Percentiles rank a stretch among this genome's conserved stretches.
Evolutionary conservation across 2,329 filamentous ascomycete species (phyloP).

Genomic region (Fusarium pseudonygamai): DNA sequence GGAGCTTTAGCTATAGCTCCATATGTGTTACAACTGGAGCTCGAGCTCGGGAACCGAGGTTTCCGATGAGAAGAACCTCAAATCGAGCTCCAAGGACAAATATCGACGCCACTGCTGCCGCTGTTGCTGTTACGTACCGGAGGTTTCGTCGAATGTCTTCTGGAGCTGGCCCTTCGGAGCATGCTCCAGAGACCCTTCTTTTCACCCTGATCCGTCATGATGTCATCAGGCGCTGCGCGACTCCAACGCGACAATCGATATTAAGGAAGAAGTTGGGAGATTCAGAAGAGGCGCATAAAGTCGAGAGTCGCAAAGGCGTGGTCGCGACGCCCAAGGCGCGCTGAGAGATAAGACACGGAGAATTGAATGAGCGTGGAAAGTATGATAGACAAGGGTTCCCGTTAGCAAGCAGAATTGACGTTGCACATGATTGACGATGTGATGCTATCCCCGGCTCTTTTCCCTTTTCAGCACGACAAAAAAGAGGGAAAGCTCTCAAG

Average conservation of each 20-base stretch:
- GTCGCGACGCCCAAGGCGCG: constrained; percentile 29
- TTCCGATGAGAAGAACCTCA: not conserved
- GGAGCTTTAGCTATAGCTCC: constrained; percentile 22
- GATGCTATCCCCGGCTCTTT: constrained; percentile 1
- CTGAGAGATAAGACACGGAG: constrained; percentile 16
- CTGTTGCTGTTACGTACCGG: constrained; percentile 30
- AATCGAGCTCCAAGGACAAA: not conserved
- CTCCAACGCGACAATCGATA: constrained; percentile 23
- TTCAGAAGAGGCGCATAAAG: constrained; percentile 2
- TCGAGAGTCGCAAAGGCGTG: constrained; percentile 20
- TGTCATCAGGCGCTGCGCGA: constrained; percentile 34
- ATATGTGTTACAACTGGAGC: constrained; percentile 15
- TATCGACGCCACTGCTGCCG: not conserved
- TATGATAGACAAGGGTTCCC: constrained; percentile 9
- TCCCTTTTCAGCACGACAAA: not conserved
- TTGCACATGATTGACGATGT: constrained; percentile 29
- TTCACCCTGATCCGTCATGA: constrained; percentile 48
- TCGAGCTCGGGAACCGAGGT: constrained; percentile 11
- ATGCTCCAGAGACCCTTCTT: constrained; percentile 60
- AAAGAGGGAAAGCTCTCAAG: not conserved
- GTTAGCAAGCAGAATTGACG: constrained; percentile 27
- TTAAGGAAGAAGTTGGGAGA: not conserved
- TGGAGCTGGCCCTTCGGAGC: constrained; percentile 58
- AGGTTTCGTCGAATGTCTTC: constrained; percentile 33
- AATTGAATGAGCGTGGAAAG: not conserved